Evolutionary conservation across 768 basidiomycete genomes (phyloP).

Genomic region (Suillus subaureus): DNA sequence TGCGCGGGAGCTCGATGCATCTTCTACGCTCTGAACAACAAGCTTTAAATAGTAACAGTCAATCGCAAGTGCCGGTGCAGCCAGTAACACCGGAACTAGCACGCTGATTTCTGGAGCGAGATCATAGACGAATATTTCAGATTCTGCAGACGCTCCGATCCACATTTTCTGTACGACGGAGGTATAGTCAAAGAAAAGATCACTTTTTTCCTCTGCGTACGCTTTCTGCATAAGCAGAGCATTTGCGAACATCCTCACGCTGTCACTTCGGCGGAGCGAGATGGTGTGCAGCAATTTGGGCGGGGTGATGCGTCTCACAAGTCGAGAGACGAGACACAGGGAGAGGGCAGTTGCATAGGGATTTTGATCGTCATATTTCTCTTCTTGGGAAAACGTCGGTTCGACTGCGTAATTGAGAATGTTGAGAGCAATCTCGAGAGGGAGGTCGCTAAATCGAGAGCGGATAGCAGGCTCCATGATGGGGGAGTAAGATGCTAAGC

Average conservation of each 20-base stretch:
- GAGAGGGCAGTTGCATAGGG: conserved; percentile 28
- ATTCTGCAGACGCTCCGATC: no score
- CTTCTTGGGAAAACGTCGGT: conserved; percentile 17
- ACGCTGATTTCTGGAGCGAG: no score
- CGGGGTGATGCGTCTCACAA: conserved; percentile 31
- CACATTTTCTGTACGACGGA: no score
- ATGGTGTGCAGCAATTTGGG: conserved; percentile 27
- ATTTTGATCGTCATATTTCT: background rate
- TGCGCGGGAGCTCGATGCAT: no score
- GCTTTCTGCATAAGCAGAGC: background rate
- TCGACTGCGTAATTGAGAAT: conserved; percentile 34
- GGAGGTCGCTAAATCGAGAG: conserved; percentile 27
- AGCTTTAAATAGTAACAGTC: no score
- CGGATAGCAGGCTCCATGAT: background rate
- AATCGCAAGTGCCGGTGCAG: no score
- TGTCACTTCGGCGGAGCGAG: background rate
- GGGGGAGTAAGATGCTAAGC: background rate
- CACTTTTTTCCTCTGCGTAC: background rate
- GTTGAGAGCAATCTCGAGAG: conserved; percentile 37
- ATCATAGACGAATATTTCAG: no score
- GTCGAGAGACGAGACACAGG: conserved; percentile 37
- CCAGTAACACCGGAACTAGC: no score
- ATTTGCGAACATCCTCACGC: background rate
- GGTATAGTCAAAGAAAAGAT: background rate
- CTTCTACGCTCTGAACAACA: no score